These are phyloP conservation scores for Aspergillus transmontanensis DNA, from an alignment of 2,329 filamentous ascomycete species.

Conservation along the genomic window DNA sequence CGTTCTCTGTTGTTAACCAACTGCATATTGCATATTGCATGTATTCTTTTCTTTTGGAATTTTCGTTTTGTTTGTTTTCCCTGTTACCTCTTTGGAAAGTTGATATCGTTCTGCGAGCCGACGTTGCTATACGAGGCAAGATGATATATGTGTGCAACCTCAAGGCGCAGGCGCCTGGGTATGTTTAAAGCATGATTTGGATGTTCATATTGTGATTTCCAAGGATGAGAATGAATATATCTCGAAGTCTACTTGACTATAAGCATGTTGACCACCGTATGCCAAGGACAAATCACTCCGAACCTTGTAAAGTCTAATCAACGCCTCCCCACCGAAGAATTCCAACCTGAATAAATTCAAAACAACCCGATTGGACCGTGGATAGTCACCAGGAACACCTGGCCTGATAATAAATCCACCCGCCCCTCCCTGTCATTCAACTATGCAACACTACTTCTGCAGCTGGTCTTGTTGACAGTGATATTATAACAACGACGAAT, in stretches of 20 bases:
- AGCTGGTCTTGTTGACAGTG: not conserved
- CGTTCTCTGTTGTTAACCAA: not conserved
- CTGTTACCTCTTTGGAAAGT: not conserved
- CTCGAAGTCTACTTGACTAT: not conserved
- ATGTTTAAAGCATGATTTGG: not conserved
- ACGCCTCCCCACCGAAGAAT: not conserved
- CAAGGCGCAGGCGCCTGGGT: not conserved
- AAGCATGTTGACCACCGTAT: too few species aligned
- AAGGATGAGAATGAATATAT: not conserved
- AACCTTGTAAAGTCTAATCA: not conserved
- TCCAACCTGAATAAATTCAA: not conserved
- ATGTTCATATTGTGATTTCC: not conserved
- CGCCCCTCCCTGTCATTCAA: not conserved
- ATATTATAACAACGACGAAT: not conserved
- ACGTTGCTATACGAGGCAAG: not conserved
- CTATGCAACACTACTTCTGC: not conserved
- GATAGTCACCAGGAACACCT: not conserved
- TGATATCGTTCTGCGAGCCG: not conserved
- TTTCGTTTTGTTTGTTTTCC: not conserved
- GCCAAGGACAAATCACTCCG: not conserved
- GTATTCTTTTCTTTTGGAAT: not conserved
- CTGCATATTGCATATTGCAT: not conserved
- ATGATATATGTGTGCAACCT: not conserved
- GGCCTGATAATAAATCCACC: not conserved
- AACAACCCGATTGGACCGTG: not conserved